Percentiles rank a stretch among this genome's conserved stretches.
These are phyloP conservation scores for Rhodotorula sp. DNA, from an alignment of 1,284 basidiomycete genomes.

Conservation along the genomic window DNA sequence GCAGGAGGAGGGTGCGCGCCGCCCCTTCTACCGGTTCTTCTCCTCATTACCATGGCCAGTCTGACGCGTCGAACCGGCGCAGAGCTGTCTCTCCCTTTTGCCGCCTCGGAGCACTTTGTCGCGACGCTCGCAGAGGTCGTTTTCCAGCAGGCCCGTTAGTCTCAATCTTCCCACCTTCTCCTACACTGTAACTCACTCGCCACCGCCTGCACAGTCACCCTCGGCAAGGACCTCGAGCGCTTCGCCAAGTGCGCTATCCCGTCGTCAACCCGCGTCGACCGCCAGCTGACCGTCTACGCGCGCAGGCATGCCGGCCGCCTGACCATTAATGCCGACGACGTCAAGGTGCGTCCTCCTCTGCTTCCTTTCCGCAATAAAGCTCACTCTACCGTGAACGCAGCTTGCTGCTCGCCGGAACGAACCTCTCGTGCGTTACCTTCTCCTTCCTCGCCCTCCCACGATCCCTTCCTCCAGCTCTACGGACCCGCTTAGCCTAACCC, in stretches of 20 bases:
- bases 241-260: constrained; percentile 29
- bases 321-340: constrained; percentile 37
- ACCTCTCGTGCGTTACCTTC: constrained; percentile 18
- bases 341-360: constrained; percentile 17
- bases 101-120: constrained; percentile 39
- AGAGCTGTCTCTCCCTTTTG: constrained; percentile 30
- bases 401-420: constrained; percentile 33
- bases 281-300: background rate
- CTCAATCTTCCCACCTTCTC: background rate
- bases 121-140: constrained; percentile 36
- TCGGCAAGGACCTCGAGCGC: constrained; percentile 40
- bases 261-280: background rate
- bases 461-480: background rate
- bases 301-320: constrained; percentile 32
- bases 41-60: no score
- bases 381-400: background rate
- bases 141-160: constrained; percentile 34
- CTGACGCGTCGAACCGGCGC: background rate
- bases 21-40: background rate
- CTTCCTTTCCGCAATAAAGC: background rate
- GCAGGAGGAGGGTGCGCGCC: constrained; percentile 30
- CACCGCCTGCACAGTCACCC: constrained; percentile 6
- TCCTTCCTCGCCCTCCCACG: background rate
- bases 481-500: background rate
- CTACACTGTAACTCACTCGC: background rate